Base-by-base conservation (phyloP, 2,329 filamentous ascomycete species). In the Ascochyta koolunga region DNA sequence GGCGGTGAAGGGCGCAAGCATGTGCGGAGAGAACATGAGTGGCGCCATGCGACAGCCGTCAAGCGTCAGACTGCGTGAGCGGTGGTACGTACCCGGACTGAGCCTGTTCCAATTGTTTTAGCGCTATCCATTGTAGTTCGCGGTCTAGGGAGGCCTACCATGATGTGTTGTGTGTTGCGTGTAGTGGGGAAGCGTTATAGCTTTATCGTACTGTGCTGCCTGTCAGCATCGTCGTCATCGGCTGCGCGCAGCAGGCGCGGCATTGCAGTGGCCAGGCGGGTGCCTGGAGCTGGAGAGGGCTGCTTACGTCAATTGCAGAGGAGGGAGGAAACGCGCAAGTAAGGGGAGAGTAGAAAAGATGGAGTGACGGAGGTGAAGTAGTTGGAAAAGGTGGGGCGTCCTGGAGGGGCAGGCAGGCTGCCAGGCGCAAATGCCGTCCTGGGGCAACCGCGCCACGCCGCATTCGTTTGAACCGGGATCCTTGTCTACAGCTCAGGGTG, bases 21-120 rank as follows among this genome's bases (percentile, higher is more conserved):
- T 32, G 53, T 44, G 44, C 35, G 56, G 54, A 48, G 50, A 42
- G 60, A 53, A 57, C 36, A 44, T 40, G 54, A 51, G 52, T 46
- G 39, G 45, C 29, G 37, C 31, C 24, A 31, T 11, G 36, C 32
- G 21, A 46, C 50, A 50, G 58, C 54, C 61, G 54, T 61, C 54
- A 43, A 47, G 48, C 41, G 29, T 49, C 27, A 49, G 43, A 47
- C 38, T 56, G 58, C 61, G 57, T 60, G 48, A 42, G 8, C 54
- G 32, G 46, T 50, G 7, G 54, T 62, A 75, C 75, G 64, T 77
- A 78, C 76, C 76, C 76, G 56, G 76, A 78, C 74, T 75, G 72
- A 73, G 76, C 75, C 76, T 78, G 56, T 44, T 33, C 27, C 7
- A 11, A 15, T 29, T 39, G 22, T 37, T 60, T 73, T 54, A 73